Evolutionary conservation across 208 protist genomes (phyloP).

Genomic region (Balamuthia mandrillaris): DNA sequence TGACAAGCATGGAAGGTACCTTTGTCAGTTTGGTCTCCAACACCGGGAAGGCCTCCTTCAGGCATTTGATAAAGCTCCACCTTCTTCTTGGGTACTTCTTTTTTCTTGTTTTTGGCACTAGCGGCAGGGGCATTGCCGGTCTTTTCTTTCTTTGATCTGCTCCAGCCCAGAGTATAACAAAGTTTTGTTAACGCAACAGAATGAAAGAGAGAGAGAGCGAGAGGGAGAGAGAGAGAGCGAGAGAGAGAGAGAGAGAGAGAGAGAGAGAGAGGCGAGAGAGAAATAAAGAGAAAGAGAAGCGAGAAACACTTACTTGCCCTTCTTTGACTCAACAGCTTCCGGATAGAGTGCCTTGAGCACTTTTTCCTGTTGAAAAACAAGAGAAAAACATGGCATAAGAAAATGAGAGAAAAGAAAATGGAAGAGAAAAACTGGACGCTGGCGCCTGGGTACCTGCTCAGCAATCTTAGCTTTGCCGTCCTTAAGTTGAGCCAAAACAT

Average conservation of each 20-base stretch:
- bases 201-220: not conserved
- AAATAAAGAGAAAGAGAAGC: not conserved
- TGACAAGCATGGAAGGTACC: not conserved
- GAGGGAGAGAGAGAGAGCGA: not conserved
- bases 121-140: not conserved
- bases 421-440: not conserved
- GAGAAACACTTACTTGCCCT: not conserved
- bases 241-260: not conserved
- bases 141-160: constrained; percentile 35
- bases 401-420: constrained; percentile 1
- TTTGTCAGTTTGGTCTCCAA: not conserved
- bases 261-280: not conserved
- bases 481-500: not conserved
- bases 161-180: not conserved
- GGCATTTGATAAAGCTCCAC: not conserved
- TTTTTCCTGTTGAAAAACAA: constrained; percentile 26
- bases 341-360: constrained; percentile 3
- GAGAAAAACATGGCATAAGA: not conserved
- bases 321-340: not conserved
- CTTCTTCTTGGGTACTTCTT: not conserved
- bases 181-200: not conserved
- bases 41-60: not conserved
- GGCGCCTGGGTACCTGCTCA: not conserved
- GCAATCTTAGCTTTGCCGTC: constrained; percentile 18
- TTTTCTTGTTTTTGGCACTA: no score